Conservation (phyloP, 2,329 filamentous ascomycete genomes). For the Davidsoniella virescens region DNA sequence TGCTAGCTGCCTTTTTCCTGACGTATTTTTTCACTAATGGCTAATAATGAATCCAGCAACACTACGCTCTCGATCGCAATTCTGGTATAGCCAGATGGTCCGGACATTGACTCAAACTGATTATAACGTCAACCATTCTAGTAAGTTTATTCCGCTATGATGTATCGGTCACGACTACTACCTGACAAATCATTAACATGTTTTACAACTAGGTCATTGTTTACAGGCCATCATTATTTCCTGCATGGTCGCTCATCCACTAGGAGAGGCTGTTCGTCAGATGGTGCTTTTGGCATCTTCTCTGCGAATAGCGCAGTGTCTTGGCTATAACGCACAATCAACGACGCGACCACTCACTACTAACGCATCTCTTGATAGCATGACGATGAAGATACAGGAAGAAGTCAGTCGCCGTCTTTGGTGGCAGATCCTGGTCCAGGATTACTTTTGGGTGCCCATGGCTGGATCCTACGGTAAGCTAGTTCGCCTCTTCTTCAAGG, state of each 20-base stretch:
- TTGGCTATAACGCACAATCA: slow-evolving; percentile 3
- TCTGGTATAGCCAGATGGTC: slow-evolving; percentile 9
- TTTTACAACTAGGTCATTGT: not conserved
- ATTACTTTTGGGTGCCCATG: slow-evolving; percentile 13
- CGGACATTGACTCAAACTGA: not conserved
- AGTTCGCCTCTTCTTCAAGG: not conserved
- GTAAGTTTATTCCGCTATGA: not conserved
- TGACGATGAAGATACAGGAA: slow-evolving; percentile 3
- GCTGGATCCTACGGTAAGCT: slow-evolving; percentile 10
- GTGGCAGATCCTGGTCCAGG: slow-evolving; percentile 12
- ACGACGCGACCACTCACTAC: not conserved
- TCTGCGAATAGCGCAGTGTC: slow-evolving; percentile 10
- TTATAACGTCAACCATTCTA: slow-evolving; percentile 7
- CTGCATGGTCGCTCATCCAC: slow-evolving; percentile 12
- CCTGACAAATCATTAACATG: not conserved
- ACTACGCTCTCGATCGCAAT: not conserved
- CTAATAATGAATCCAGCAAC: not conserved
- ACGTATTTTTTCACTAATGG: not conserved
- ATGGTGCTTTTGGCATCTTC: slow-evolving; percentile 11
- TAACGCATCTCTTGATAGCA: not conserved
- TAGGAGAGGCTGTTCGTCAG: slow-evolving; percentile 10
- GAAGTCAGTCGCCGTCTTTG: slow-evolving; percentile 10
- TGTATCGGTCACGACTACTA: not conserved
- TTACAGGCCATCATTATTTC: slow-evolving; percentile 12
- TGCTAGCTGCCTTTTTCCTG: not conserved